Evolutionary conservation across 768 basidiomycete genomes (phyloP).

Genomic region (Cystofilobasidium macerans): DNA sequence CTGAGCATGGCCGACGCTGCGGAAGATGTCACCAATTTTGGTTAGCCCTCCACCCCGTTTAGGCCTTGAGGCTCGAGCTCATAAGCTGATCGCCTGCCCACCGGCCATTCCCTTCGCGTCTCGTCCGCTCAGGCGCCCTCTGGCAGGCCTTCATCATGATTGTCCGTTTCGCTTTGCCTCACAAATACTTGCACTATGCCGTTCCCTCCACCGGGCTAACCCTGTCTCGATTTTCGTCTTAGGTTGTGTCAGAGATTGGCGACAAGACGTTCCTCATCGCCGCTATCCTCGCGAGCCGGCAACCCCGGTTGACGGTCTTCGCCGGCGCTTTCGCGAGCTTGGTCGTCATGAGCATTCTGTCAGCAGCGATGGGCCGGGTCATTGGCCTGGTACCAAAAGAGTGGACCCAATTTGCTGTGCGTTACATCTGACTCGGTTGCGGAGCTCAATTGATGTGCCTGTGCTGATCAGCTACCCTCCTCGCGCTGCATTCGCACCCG

Average conservation of each 20-base stretch:
- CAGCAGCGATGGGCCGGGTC: slow-evolving; percentile 83
- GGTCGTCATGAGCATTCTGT: slow-evolving; percentile 83
- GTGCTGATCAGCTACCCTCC: no score
- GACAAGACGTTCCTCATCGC: slow-evolving; percentile 51
- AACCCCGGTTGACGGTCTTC: slow-evolving; percentile 72
- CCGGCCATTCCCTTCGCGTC: not conserved
- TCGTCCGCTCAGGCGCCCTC: slow-evolving; percentile 43
- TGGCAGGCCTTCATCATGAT: slow-evolving; percentile 79
- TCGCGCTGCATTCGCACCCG: not conserved
- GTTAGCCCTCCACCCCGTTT: not conserved
- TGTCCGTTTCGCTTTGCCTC: slow-evolving; percentile 42
- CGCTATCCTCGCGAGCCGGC: slow-evolving; percentile 74
- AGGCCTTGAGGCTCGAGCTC: not conserved
- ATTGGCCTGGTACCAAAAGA: slow-evolving; percentile 39
- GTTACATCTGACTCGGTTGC: slow-evolving; percentile 1
- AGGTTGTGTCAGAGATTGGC: slow-evolving; percentile 62
- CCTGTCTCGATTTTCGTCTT: not conserved
- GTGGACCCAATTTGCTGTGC: slow-evolving; percentile 26
- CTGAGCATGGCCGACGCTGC: not conserved
- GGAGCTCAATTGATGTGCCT: no score
- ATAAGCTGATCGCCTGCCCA: not conserved
- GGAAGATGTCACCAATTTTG: not conserved
- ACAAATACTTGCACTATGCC: not conserved
- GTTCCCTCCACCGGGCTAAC: not conserved
- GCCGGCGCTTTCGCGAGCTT: slow-evolving; percentile 77